These are phyloP conservation scores for Suhomyces choctaworum DNA, from an alignment of 1,139 yeast genomes.

Conservation along the genomic window DNA sequence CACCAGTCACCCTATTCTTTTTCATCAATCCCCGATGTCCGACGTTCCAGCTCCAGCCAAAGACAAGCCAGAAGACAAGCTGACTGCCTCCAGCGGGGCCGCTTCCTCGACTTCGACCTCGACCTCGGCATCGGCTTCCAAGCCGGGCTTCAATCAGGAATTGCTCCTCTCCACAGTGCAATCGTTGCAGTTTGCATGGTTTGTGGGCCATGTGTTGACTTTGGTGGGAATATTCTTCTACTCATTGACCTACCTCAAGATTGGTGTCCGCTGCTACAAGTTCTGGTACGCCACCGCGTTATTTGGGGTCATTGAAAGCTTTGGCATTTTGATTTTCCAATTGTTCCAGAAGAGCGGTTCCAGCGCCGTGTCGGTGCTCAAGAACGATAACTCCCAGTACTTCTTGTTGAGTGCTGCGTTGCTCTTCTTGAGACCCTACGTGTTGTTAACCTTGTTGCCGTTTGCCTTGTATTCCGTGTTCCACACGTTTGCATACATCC, in stretches of 20 bases:
- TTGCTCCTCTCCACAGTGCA: conserved; percentile 15
- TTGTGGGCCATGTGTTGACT: conserved; percentile 69
- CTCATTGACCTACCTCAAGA: conserved; percentile 42
- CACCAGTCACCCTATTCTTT: conserved; percentile 1
- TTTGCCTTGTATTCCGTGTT: conserved; percentile 68
- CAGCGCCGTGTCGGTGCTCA: conserved; percentile 24
- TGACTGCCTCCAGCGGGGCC: background rate
- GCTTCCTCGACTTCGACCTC: conserved; percentile 1
- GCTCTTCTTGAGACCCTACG: conserved; percentile 54
- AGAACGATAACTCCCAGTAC: conserved; percentile 73
- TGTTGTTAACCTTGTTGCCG: conserved; percentile 60
- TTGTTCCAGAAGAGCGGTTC: conserved; percentile 34
- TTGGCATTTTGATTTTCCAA: conserved; percentile 75
- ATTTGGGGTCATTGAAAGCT: conserved; percentile 68
- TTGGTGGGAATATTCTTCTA: conserved; percentile 56
- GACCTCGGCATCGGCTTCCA: conserved; percentile 8
- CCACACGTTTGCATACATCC: conserved; percentile 69
- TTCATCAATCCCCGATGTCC: conserved; percentile 4
- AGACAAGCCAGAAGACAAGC: conserved; percentile 2
- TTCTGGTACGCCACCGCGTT: conserved; percentile 62
- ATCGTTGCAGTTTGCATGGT: conserved; percentile 62
- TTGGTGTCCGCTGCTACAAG: conserved; percentile 28
- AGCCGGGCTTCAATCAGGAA: conserved; percentile 16
- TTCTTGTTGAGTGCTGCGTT: conserved; percentile 57
- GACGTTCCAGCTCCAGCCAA: conserved; percentile 6